Conservation (phyloP, 2,329 filamentous ascomycete species). For the Trichoderma polysporum region DNA sequence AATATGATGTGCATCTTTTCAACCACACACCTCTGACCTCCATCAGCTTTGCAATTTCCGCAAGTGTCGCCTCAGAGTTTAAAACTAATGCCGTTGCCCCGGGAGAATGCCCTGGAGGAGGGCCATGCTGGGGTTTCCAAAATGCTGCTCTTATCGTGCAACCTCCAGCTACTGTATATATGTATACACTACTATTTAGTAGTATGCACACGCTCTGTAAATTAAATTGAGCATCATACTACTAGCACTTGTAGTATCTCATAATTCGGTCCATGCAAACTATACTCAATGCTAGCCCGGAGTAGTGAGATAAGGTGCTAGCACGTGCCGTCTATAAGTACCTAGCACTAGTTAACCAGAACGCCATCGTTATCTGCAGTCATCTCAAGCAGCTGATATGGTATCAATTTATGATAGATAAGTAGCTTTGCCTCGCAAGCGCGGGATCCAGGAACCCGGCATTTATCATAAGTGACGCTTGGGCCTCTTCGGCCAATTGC, state of each 20-base stretch:
- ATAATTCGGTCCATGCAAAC: background rate
- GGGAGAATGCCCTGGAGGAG: background rate
- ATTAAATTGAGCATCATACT: background rate
- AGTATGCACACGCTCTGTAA: background rate
- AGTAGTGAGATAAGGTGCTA: background rate
- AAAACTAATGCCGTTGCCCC: background rate
- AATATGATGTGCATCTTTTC: background rate
- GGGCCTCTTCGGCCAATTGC: background rate
- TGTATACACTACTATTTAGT: background rate
- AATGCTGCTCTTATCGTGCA: background rate
- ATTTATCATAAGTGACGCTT: background rate
- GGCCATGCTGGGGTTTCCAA: background rate
- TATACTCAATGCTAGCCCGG: background rate
- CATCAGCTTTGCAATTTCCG: background rate
- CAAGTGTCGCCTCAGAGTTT: background rate
- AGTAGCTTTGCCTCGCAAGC: background rate
- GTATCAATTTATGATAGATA: background rate
- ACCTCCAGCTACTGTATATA: background rate
- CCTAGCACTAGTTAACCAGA: background rate
- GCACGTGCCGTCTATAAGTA: background rate
- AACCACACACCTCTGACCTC: background rate
- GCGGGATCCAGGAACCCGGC: constrained; percentile 11
- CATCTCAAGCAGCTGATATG: background rate
- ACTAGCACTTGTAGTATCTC: background rate
- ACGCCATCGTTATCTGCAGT: background rate